Base-by-base conservation (phyloP, 2,329 filamentous ascomycete genomes). In the Fusarium anthophilum region DNA sequence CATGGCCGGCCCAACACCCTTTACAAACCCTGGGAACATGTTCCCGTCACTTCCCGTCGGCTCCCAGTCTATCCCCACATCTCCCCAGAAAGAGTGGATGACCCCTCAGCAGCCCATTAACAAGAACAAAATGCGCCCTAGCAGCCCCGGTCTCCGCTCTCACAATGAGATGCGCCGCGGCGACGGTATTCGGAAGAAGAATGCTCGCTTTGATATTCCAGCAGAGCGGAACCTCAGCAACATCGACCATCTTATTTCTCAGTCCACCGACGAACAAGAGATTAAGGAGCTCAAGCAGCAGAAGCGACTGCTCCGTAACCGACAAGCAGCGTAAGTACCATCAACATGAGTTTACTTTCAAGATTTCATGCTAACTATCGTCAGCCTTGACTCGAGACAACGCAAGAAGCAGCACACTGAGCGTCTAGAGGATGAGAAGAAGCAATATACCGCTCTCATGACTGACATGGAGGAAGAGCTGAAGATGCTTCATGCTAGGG, bases 271-370 rank as follows among this genome's bases (percentile, higher is more conserved):
- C 82, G 96, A 98, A 80, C 91, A 96, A 75, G 93, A 97, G 86
- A 93, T 98, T 86, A 98, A 98, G 88, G 95, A 98, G 85, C 89
- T 99, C 79, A 99, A 99, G 90, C 95, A 98, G 82, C 96, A 98
- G 84, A 98, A 98, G 88, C 92, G 96, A 70, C 87, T 99, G 71
- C 87, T 99, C 73, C 91, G 96, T 80, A 99, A 99, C 85, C 91
- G 96, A 80, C 96, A 98, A 86, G 96, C 96, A 84, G 96, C 96
- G 94, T 98, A 91, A 87, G 93, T 77, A 8, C 32, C 32, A 8
- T 35, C 32, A 35, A 35, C 14, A 35, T 35, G 8, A 35, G 14
- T 35, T 35, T 35, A 35, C 32, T 35, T 45, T 13, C n/a, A 45
- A 47, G 38, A 22, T 55, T 30, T 56, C 30, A 69, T 67, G 56